Evolutionary conservation across 2,329 filamentous ascomycete species (phyloP), one percentile per base, ranked within the genome.

Genomic region (Clonostachys solani): DNA sequence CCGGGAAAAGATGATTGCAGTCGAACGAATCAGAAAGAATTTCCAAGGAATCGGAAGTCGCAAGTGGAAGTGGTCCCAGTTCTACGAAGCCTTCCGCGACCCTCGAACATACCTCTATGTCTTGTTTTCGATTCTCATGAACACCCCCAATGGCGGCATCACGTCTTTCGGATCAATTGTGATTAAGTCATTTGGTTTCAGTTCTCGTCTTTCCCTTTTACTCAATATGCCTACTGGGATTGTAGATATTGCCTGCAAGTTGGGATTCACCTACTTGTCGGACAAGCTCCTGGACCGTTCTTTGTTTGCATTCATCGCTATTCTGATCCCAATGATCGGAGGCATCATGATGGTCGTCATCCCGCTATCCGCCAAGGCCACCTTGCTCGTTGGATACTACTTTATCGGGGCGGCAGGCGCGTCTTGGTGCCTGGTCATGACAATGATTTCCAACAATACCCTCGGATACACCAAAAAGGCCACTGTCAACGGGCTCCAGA

Each of bases 171-270:
- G 78, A 1, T 74, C 75, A 2, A 61, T 82, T 19, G 80, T 83
- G 50, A 70, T 83, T 40, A 64, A 75, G 46, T 71, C 72, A 0
- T 82, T 83, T 45, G 78, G 78, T 4, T 82, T 78, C 54, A 65
- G 68, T 41, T 67, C 69, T 38, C 77, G 80, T 46, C 65, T 70
- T 5, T 78, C 78, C 0, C 79, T 81, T 18, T 63, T 81, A 0
- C 77, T 81, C 61, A 81, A 80, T 50, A 80, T 81, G 49, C 78
- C 77, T 0, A 80, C 81, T 48, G 79, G 80, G 5, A 71, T 70
- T 1, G 77, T 83, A 55, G 53, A 55, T 41, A 51, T 53, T 40
- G 36, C 38, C 42, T 49, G 51, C 50, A 48, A 56, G 50, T 48
- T 54, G 44, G 54, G 54, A 23, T 53, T 62, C 40, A 56, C 60